Conservation (phyloP, 805 yeast species). For the Ogataea neopini region DNA sequence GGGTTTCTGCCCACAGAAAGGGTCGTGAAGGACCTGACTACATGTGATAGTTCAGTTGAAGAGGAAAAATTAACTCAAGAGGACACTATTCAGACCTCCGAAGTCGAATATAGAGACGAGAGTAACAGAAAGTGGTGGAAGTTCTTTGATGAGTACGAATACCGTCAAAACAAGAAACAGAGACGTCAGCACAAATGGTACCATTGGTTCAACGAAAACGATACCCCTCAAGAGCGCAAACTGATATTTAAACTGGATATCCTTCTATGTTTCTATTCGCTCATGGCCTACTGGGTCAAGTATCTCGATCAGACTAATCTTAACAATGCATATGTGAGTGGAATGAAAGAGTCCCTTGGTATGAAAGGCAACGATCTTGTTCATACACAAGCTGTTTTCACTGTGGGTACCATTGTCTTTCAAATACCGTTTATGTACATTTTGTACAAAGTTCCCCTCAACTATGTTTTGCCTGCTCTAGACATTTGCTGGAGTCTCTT, state of each 20-base stretch:
- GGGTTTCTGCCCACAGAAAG: conserved; percentile 1
- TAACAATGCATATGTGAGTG: conserved; percentile 62
- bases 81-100: not conserved
- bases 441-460: conserved; percentile 47
- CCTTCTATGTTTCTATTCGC: conserved; percentile 51
- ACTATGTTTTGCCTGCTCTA: conserved; percentile 51
- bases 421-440: conserved; percentile 48
- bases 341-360: conserved; percentile 55
- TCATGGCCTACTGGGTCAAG: conserved; percentile 67
- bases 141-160: conserved; percentile 61
- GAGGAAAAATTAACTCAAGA: not conserved
- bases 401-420: conserved; percentile 55
- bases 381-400: conserved; percentile 29
- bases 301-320: conserved; percentile 60
- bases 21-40: not conserved
- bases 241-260: conserved; percentile 54
- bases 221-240: conserved; percentile 48
- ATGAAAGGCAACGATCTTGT: conserved; percentile 30
- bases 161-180: conserved; percentile 35
- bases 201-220: conserved; percentile 51
- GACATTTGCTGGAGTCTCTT: conserved; percentile 69
- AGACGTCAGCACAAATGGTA: conserved; percentile 43
- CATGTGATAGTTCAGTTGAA: not conserved
- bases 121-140: conserved; percentile 43
- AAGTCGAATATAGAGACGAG: conserved; percentile 11